These are phyloP conservation scores for Hypoxylon sp. DNA, from an alignment of 2,329 filamentous ascomycete genomes.

Conservation along the genomic window DNA sequence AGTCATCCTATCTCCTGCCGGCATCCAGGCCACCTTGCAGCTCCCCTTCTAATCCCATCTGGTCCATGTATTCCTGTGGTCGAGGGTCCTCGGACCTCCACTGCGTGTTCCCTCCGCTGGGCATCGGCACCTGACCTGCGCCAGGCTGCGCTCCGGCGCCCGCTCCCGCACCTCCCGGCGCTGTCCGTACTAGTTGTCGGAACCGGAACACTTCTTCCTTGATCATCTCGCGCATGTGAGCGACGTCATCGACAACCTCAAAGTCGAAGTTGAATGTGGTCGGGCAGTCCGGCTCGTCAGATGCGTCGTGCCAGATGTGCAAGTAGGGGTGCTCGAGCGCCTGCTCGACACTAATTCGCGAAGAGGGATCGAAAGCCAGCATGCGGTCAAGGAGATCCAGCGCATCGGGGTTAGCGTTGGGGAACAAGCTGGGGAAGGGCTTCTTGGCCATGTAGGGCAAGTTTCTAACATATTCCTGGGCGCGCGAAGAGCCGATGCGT, in stretches of 20 bases:
- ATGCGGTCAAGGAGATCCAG: slow-evolving; percentile 95
- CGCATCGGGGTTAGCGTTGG: slow-evolving; percentile 92
- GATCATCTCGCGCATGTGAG: slow-evolving; percentile 96
- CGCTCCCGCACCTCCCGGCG: slow-evolving; percentile 49
- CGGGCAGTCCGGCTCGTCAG: slow-evolving; percentile 92
- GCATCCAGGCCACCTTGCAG: slow-evolving; percentile 67
- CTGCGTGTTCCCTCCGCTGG: slow-evolving; percentile 54
- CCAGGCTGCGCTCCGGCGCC: slow-evolving; percentile 49
- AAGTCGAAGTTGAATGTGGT: slow-evolving; percentile 98
- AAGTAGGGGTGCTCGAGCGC: slow-evolving; percentile 97
- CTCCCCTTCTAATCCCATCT: slow-evolving; percentile 64
- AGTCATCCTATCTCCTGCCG: slow-evolving; percentile 38
- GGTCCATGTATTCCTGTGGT: slow-evolving; percentile 64
- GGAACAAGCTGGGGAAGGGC: slow-evolving; percentile 86
- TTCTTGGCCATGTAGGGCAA: slow-evolving; percentile 94
- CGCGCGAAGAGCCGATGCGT: slow-evolving; percentile 92
- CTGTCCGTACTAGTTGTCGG: slow-evolving; percentile 68
- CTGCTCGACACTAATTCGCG: slow-evolving; percentile 91
- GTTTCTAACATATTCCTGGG: slow-evolving; percentile 98
- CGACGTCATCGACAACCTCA: slow-evolving; percentile 94
- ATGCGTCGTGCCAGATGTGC: slow-evolving; percentile 97
- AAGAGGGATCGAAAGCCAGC: slow-evolving; percentile 95
- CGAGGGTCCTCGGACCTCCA: slow-evolving; percentile 68
- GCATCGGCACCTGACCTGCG: slow-evolving; percentile 61
- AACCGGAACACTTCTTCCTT: slow-evolving; percentile 92